phyloP scores from a whole-genome alignment of 371 early-diverging fungal species.

The Umbelopsis sp. region DNA sequence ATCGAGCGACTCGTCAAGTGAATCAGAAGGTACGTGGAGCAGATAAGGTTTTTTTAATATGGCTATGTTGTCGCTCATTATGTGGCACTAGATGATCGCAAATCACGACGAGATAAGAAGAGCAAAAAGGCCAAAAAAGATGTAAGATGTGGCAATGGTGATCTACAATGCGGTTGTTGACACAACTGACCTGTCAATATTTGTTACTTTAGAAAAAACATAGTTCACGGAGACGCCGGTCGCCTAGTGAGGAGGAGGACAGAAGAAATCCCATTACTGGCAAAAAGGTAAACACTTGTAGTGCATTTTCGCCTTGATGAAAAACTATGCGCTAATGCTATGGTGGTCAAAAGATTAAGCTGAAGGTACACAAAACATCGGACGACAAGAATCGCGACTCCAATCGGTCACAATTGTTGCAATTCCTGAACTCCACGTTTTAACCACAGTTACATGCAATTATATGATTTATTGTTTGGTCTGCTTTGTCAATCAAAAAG shows the following conservation, averaged over 20 bases:
- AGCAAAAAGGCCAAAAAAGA: background rate
- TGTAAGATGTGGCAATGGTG: background rate
- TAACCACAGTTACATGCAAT: constrained; percentile 17
- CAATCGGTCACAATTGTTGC: constrained; percentile 36
- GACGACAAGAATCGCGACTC: constrained; percentile 36
- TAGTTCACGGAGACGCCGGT: constrained; percentile 1
- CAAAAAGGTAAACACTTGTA: background rate
- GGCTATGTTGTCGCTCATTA: background rate
- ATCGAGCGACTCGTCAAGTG: background rate
- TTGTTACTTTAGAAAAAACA: background rate
- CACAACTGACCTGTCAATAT: background rate
- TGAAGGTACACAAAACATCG: constrained; percentile 37
- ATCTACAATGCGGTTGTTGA: background rate
- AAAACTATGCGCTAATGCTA: background rate
- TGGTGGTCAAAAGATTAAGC: constrained; percentile 27
- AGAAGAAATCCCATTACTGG: constrained; percentile 12
- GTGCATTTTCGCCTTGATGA: background rate
- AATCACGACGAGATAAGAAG: background rate
- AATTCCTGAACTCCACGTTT: constrained; percentile 41
- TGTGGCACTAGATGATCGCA: background rate
- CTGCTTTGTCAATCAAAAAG: background rate
- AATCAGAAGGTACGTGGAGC: background rate
- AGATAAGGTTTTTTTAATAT: background rate
- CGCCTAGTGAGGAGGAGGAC: background rate
- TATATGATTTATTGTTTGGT: background rate